Evolutionary conservation across 352 stramenopile genomes (phyloP), one percentile per base, ranked within the genome.

Genomic region (Lagenidium sp.): DNA sequence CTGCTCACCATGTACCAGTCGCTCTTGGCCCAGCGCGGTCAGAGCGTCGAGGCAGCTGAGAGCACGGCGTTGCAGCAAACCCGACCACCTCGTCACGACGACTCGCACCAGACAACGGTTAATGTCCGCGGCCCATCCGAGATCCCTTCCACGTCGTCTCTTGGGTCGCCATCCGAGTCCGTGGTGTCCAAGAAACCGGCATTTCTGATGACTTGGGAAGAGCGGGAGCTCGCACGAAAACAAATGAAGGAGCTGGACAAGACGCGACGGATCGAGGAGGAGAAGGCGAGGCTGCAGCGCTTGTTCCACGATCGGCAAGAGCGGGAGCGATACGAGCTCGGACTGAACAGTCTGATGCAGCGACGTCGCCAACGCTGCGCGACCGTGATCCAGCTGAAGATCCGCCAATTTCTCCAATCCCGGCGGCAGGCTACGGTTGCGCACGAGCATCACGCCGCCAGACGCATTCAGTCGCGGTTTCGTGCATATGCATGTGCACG

Each of bases 151-250:
- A 29, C n/a, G 34, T 26, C 21, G 13, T n/a, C n/a, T n/a, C n/a
- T n/a, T n/a, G n/a, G n/a, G n/a, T n/a, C n/a, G n/a, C n/a, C n/a
- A n/a, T 32, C 3, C 29, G 36, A 30, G 22, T 48, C 37, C 2
- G 38, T 49, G 2, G 60, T 58, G 5, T 57, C 60, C 8, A 77
- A 68, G 41, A 80, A 78, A 20, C 72, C 75, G 3, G 45, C 55
- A 2, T 77, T 89, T 34, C 58, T 86, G 29, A 74, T 76, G 57
- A 82, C 65, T 4, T 90, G 72, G 68, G 72, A 90, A 50, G 72
- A 90, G 50, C 67, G 78, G 6, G 72, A 86, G 48, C 57, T 58
- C 31, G 59, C 76, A 29, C 57, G 68, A 11, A 67, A 63, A 30
- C 45, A 74, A 22, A 68, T 82, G 34, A 87, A 90, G 38, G 69